Conservation (phyloP, 495 filamentous ascomycete species). For the Diplogelasinospora grovesii region DNA sequence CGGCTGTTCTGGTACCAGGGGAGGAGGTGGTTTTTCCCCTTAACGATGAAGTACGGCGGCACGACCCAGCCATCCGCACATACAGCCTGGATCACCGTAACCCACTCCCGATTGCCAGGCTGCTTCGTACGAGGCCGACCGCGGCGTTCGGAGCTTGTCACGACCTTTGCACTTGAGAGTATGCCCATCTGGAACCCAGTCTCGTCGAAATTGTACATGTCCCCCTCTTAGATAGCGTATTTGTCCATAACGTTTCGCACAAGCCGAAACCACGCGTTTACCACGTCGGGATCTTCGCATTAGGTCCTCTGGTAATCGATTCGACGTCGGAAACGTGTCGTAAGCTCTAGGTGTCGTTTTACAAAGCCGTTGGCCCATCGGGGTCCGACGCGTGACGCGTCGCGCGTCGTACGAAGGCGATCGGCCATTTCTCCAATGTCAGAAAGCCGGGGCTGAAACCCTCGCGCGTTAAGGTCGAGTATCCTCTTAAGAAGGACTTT, state of each 20-base stretch:
- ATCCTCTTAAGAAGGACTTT: too few species aligned
- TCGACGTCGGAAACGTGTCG: not conserved
- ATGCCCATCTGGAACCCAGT: not conserved
- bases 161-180: not conserved
- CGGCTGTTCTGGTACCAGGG: not conserved
- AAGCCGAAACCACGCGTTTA: not conserved
- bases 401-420: too few species aligned
- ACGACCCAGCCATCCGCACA: constrained; percentile 2
- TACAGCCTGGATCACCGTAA: not conserved
- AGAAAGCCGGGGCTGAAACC: too few species aligned
- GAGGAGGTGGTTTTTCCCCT: constrained; percentile 1
- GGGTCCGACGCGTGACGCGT: too few species aligned
- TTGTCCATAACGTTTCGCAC: too few species aligned
- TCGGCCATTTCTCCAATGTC: too few species aligned
- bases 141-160: not conserved
- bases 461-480: too few species aligned
- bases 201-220: not conserved
- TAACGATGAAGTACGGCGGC: constrained; percentile 1
- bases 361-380: too few species aligned
- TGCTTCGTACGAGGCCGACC: constrained; percentile 1
- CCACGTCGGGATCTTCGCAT: not conserved
- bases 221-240: not conserved
- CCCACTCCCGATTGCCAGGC: constrained; percentile 1
- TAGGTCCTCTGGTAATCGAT: too few species aligned
- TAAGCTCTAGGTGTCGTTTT: not conserved